Base-by-base conservation (phyloP, 1,284 basidiomycete species). In the Ganoderma boninense region DNA sequence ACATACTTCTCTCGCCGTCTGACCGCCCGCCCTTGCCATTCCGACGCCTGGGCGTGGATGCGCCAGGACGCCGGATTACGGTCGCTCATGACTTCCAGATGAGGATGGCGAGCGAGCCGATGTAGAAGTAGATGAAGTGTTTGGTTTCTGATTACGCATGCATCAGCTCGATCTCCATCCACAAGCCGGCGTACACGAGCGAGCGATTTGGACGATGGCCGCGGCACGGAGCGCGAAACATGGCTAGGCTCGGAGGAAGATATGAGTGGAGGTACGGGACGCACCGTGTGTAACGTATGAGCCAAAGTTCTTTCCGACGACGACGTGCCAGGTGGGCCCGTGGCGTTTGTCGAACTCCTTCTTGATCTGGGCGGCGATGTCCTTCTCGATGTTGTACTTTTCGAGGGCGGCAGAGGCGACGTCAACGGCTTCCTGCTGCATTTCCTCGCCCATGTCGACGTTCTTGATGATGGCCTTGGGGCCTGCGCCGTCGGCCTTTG, bases 291-390 rank as follows among this genome's bases (percentile, higher is more conserved):
- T 98, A 62, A 98, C 97, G 80, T 97, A 98, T 84, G 95, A 96
- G 62, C 97, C 97, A 89, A 97, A 97, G 86, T 97, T 97, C 87
- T 97, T 98, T 70, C 97, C 97, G 43, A 98, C 97, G 74, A 99
- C 96, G 80, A 95, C 95, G 82, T 99, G 97, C 97, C 97, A 99
- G 74, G 97, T 98, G 64, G 96, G 89, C 35, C 95, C 95, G 77
- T 95, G 93, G 81, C 92, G 87, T 83, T 91, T 87, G 87, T 99
- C 97, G 82, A 98, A 96, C 84, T 97, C 95, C 83, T 97, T 96
- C 89, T 99, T 99, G 88, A 98, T 95, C 82, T 96, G 92, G 52
- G 97, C 96, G 16, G 97, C 97, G 80, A 99, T 97, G 82, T 99
- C 96, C 85, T 98, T 98, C 87, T 98, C 97, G 84, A 98, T 94